These are phyloP conservation scores for Torrubiellomyces zombiae DNA, from an alignment of 2,329 filamentous ascomycete genomes.

Conservation along the genomic window DNA sequence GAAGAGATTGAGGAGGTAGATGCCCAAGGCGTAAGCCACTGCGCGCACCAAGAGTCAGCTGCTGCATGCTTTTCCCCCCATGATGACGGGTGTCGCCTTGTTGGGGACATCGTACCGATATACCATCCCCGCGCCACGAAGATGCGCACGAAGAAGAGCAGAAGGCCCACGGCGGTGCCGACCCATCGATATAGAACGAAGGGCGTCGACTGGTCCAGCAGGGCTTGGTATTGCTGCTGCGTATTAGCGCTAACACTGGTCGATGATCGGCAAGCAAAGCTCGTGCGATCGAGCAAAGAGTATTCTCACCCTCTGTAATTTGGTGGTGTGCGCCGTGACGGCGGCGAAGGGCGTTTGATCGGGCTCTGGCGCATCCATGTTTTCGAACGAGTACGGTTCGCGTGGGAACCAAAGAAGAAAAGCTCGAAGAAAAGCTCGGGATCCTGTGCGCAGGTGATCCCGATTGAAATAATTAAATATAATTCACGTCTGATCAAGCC, in stretches of 20 bases:
- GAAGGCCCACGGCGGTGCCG: conserved; percentile 57
- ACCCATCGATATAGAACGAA: conserved; percentile 82
- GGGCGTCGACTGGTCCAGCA: conserved; percentile 85
- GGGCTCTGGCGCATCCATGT: conserved; percentile 75
- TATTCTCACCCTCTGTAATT: conserved; percentile 47
- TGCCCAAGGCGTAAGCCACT: conserved; percentile 96
- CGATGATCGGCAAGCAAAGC: neutral
- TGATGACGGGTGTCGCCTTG: no score
- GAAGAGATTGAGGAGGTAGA: conserved; percentile 98
- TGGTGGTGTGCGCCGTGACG: conserved; percentile 71
- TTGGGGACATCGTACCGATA: conserved; percentile 52
- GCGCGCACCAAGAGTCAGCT: no score
- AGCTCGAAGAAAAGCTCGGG: neutral
- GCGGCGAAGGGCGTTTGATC: conserved; percentile 85
- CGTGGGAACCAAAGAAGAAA: neutral
- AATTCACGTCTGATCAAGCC: neutral
- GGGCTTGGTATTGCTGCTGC: conserved; percentile 73
- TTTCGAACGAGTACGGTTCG: conserved; percentile 4
- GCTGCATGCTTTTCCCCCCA: no score
- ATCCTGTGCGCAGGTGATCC: neutral
- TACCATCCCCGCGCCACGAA: conserved; percentile 95
- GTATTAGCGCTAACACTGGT: conserved; percentile 1
- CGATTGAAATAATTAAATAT: neutral
- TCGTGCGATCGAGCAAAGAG: neutral
- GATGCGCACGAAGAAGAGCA: conserved; percentile 79